Evolutionary conservation across 1,284 basidiomycete species (phyloP).

Genomic region (Takashimella tepidaria): DNA sequence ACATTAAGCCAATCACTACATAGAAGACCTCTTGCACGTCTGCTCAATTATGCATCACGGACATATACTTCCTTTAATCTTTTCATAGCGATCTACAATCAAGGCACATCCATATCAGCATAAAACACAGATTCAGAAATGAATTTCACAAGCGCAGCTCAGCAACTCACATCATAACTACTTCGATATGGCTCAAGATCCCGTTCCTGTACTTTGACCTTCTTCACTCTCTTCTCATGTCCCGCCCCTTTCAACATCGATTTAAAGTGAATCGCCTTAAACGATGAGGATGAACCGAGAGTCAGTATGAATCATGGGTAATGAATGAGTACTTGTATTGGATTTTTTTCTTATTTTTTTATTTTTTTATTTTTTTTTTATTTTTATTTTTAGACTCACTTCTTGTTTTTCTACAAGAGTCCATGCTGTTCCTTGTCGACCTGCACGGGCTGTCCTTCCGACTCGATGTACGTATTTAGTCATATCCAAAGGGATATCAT

Average conservation of each 20-base stretch:
- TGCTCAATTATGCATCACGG: constrained; percentile 15
- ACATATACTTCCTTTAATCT: constrained; percentile 27
- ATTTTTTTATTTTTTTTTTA: too few relatives aligned
- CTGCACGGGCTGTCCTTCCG: constrained; percentile 89
- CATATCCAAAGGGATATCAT: constrained; percentile 94
- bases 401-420: constrained; percentile 94
- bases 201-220: constrained; percentile 62
- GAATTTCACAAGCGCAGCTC: not conserved
- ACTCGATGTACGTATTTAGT: constrained; percentile 96
- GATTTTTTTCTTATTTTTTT: too few relatives aligned
- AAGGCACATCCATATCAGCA: too few relatives aligned
- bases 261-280: constrained; percentile 81
- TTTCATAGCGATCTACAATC: constrained; percentile 35
- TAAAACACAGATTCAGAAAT: constrained; percentile 30
- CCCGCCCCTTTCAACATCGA: constrained; percentile 69
- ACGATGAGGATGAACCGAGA: too few relatives aligned
- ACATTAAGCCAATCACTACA: too few relatives aligned
- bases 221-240: constrained; percentile 67
- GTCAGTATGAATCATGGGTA: too few relatives aligned
- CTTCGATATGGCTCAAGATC: constrained; percentile 57
- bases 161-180: constrained; percentile 57
- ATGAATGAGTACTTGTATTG: too few relatives aligned
- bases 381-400: too few relatives aligned
- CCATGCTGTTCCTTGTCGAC: constrained; percentile 81
- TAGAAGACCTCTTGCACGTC: too few relatives aligned